phyloP scores from a whole-genome alignment of 2,329 filamentous ascomycete species.

The Hypoxylon sp. region DNA sequence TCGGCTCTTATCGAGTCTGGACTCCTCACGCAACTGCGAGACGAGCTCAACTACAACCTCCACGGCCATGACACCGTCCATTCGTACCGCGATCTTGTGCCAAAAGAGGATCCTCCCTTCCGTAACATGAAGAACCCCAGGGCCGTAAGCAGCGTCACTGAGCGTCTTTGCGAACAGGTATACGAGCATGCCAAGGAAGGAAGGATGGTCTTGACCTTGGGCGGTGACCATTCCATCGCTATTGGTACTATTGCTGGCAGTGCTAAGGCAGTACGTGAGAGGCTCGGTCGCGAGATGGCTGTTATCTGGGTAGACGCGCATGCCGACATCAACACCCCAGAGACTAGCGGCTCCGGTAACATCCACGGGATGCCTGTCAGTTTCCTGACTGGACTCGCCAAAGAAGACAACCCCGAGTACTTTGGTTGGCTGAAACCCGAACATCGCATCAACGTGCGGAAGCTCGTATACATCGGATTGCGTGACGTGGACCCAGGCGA shows the following conservation, averaged over 20 bases:
- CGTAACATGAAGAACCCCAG: constrained; percentile 95
- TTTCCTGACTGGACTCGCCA: constrained; percentile 89
- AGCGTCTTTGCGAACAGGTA: constrained; percentile 84
- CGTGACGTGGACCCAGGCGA: constrained; percentile 93
- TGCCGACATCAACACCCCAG: constrained; percentile 96
- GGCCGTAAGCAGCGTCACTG: constrained; percentile 87
- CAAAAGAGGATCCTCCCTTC: constrained; percentile 80
- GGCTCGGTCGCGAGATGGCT: constrained; percentile 85
- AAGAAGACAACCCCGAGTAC: constrained; percentile 79
- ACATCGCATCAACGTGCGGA: constrained; percentile 78
- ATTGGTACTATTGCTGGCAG: constrained; percentile 93
- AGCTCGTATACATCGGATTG: constrained; percentile 97
- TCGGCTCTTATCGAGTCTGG: constrained; percentile 90
- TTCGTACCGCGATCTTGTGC: constrained; percentile 82
- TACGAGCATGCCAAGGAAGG: constrained; percentile 88
- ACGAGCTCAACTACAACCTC: constrained; percentile 90
- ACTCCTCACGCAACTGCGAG: constrained; percentile 83
- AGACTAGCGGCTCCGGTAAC: constrained; percentile 90
- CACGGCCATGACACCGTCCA: constrained; percentile 88
- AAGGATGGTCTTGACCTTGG: constrained; percentile 90
- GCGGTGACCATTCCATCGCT: constrained; percentile 96
- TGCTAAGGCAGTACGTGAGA: constrained; percentile 87
- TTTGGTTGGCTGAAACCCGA: constrained; percentile 92
- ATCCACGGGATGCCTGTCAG: constrained; percentile 98
- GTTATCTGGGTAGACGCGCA: constrained; percentile 99